Evolutionary conservation across 768 basidiomycete genomes (phyloP).

Genomic region (Suillus decipiens): DNA sequence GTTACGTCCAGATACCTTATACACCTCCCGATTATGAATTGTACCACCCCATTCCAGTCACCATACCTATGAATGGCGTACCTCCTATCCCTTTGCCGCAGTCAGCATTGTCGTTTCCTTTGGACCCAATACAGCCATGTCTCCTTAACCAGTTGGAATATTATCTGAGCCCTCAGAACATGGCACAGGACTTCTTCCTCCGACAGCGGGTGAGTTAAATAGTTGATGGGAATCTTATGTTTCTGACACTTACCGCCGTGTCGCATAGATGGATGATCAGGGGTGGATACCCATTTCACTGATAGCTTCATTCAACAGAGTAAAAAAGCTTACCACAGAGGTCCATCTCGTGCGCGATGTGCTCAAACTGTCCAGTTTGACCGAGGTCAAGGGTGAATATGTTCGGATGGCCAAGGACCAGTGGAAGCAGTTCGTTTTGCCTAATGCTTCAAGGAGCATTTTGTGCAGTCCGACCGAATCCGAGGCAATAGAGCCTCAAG

Average conservation of each 20-base stretch:
- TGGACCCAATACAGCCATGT: conserved; percentile 67
- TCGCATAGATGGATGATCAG: conserved; percentile 77
- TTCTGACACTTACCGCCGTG: conserved; percentile 8
- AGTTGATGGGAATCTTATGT: background rate
- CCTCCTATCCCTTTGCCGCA: conserved; percentile 46
- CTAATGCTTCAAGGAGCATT: conserved; percentile 54
- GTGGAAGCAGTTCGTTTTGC: conserved; percentile 64
- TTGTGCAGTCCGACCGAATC: conserved; percentile 20
- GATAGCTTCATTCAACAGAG: conserved; percentile 87
- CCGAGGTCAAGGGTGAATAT: conserved; percentile 69
- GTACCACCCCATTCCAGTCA: conserved; percentile 25
- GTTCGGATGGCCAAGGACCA: conserved; percentile 63
- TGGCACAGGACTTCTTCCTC: conserved; percentile 85
- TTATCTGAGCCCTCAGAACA: conserved; percentile 88
- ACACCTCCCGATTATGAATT: conserved; percentile 33
- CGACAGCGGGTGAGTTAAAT: conserved; percentile 63
- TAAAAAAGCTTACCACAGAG: conserved; percentile 65
- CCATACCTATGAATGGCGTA: conserved; percentile 22
- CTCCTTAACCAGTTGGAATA: conserved; percentile 88
- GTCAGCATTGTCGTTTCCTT: conserved; percentile 49
- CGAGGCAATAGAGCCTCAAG: conserved; percentile 2
- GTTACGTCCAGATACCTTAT: conserved; percentile 33
- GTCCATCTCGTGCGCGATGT: conserved; percentile 67
- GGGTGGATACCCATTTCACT: conserved; percentile 86
- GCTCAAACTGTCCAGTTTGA: conserved; percentile 60